Percentiles rank a stretch among this genome's conserved stretches.
phyloP scores from a whole-genome alignment of 2,329 filamentous ascomycete genomes.

The Scedosporium minutisporum region DNA sequence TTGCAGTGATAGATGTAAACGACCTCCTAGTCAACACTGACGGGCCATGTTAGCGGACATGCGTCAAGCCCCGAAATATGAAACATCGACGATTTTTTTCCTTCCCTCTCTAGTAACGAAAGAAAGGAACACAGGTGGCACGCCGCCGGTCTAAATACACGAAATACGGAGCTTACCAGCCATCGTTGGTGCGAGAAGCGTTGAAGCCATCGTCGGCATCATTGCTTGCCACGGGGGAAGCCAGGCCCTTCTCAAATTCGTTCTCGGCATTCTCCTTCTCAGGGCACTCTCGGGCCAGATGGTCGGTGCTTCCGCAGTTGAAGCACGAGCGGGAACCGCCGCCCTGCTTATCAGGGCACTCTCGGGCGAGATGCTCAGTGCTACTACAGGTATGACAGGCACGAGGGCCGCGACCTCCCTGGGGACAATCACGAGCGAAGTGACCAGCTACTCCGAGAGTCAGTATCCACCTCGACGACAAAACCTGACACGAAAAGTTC shows the following conservation, averaged over 20 bases:
- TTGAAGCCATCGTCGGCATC: not conserved
- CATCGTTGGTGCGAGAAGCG: conserved; percentile 7
- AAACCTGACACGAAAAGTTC: not conserved
- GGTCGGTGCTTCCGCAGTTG: conserved; percentile 57
- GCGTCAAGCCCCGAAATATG: not conserved
- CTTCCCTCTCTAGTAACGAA: not conserved
- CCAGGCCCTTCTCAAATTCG: not conserved
- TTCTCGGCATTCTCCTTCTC: conserved; percentile 27
- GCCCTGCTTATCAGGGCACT: conserved; percentile 38
- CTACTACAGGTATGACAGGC: conserved; percentile 54
- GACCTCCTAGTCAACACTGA: not conserved
- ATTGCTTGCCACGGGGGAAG: not conserved
- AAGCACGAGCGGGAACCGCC: conserved; percentile 38
- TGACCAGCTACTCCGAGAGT: conserved; percentile 39
- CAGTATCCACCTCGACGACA: conserved; percentile 1
- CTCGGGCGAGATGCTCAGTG: conserved; percentile 46
- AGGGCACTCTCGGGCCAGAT: conserved; percentile 42
- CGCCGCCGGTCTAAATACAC: no score
- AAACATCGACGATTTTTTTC: not conserved
- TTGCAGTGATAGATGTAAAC: not conserved
- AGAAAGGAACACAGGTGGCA: no score
- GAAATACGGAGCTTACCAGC: conserved; percentile 7
- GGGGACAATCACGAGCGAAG: conserved; percentile 53
- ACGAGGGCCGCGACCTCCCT: conserved; percentile 38
- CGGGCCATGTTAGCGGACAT: not conserved